Conservation (phyloP, 108 stramenopile genomes). For the Fragilariopsis cylindrus region DNA sequence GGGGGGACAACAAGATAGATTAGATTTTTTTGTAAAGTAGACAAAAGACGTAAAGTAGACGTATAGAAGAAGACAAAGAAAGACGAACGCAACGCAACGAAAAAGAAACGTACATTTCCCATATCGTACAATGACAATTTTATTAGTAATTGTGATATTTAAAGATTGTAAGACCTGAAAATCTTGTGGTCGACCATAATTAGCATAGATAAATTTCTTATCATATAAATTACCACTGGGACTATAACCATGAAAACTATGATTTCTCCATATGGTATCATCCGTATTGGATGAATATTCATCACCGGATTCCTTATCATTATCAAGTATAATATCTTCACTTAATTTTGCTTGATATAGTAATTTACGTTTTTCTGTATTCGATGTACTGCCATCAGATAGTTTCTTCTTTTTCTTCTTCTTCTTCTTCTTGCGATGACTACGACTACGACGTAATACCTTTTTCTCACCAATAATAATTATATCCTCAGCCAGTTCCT, state of each 20-base stretch:
- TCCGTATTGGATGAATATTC: constrained; percentile 17
- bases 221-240: constrained; percentile 45
- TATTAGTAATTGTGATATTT: constrained; percentile 47
- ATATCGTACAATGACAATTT: constrained; percentile 63
- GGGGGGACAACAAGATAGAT: too few relatives aligned
- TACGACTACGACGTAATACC: neutral
- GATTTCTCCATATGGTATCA: constrained; percentile 60
- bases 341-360: constrained; percentile 44
- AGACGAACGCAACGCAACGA: too few relatives aligned
- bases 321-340: constrained; percentile 36
- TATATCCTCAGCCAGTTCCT: neutral
- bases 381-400: too few relatives aligned
- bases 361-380: neutral
- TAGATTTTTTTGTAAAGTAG: too few relatives aligned
- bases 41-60: too few relatives aligned
- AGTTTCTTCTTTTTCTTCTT: neutral
- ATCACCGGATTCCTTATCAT: constrained; percentile 24
- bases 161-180: constrained; percentile 47
- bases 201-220: constrained; percentile 58
- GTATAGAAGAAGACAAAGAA: too few relatives aligned
- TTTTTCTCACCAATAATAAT: neutral
- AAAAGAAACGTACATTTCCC: too few relatives aligned
- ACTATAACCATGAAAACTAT: constrained; percentile 64
- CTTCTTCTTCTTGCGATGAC: neutral
- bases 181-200: constrained; percentile 71